These are phyloP conservation scores for Suillus clintonianus DNA, from an alignment of 768 basidiomycete genomes.

Conservation along the genomic window DNA sequence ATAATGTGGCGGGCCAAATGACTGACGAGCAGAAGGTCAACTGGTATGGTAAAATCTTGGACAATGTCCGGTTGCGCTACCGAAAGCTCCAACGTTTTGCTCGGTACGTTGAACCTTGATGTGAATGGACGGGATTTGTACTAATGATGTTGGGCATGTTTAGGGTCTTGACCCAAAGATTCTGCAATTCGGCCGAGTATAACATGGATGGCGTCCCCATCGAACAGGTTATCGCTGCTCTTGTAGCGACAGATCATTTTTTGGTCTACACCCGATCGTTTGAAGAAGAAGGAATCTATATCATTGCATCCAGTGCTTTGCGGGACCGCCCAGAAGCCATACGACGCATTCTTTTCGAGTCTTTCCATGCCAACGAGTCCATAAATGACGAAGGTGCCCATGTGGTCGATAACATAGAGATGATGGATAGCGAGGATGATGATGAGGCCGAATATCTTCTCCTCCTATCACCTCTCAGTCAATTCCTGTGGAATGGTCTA, in stretches of 20 bases:
- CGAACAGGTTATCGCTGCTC: constrained; percentile 74
- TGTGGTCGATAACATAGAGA: constrained; percentile 39
- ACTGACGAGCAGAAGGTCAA: constrained; percentile 77
- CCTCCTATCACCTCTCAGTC: constrained; percentile 78
- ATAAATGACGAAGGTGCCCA: constrained; percentile 55
- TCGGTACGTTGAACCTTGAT: constrained; percentile 46
- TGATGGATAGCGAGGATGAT: constrained; percentile 52
- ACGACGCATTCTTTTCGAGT: constrained; percentile 77
- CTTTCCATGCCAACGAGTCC: constrained; percentile 76
- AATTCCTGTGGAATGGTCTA: constrained; percentile 91
- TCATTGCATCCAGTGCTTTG: constrained; percentile 79
- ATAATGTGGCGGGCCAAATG: constrained; percentile 52
- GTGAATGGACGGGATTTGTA: background rate
- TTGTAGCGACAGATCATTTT: constrained; percentile 87
- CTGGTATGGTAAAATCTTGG: constrained; percentile 94
- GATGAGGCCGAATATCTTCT: constrained; percentile 75
- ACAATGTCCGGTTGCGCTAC: constrained; percentile 88
- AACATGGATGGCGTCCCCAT: constrained; percentile 72
- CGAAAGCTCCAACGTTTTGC: constrained; percentile 94
- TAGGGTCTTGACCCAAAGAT: constrained; percentile 78
- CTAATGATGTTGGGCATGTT: constrained; percentile 10
- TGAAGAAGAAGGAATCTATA: constrained; percentile 90
- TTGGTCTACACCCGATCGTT: constrained; percentile 88
- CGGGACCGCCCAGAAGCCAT: constrained; percentile 77
- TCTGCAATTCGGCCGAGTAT: constrained; percentile 94